These are phyloP conservation scores for Seiridium cupressi DNA, from an alignment of 2,329 filamentous ascomycete species.

Conservation along the genomic window DNA sequence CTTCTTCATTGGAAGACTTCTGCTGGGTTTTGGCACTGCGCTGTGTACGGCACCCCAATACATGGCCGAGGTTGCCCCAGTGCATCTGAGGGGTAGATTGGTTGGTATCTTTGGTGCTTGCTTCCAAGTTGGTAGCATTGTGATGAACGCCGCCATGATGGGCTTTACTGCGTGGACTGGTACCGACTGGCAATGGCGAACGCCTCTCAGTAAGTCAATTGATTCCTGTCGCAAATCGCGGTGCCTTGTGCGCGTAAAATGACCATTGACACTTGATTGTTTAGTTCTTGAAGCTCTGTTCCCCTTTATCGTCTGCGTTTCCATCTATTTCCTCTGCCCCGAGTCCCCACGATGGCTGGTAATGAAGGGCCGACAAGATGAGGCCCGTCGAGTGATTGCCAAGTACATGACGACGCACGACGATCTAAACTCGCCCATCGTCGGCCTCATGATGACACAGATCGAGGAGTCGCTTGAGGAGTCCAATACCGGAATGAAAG, in stretches of 20 bases:
- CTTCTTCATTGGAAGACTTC: slow-evolving; percentile 7
- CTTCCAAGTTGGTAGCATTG: slow-evolving; percentile 41
- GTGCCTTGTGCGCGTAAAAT: too few species aligned
- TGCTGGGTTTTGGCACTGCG: slow-evolving; percentile 16
- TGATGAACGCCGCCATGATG: slow-evolving; percentile 41
- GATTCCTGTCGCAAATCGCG: neutral
- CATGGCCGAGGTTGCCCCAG: slow-evolving; percentile 25
- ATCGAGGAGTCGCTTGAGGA: slow-evolving; percentile 43
- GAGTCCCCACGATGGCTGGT: slow-evolving; percentile 8
- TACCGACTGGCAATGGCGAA: slow-evolving; percentile 34
- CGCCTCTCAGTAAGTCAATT: slow-evolving; percentile 24
- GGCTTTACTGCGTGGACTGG: slow-evolving; percentile 32
- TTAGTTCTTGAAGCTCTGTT: slow-evolving; percentile 35
- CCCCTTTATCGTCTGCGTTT: slow-evolving; percentile 33
- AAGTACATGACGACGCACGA: slow-evolving; percentile 38
- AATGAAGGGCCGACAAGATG: slow-evolving; percentile 2
- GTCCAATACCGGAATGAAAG: slow-evolving; percentile 31
- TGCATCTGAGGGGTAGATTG: slow-evolving; percentile 36
- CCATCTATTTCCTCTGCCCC: slow-evolving; percentile 34
- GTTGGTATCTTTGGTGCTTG: slow-evolving; percentile 46
- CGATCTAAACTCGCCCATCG: slow-evolving; percentile 37
- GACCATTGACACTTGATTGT: neutral
- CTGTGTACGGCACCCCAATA: slow-evolving; percentile 26
- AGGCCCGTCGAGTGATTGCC: slow-evolving; percentile 6
- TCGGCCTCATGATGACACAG: slow-evolving; percentile 37